Conservation (phyloP, 345 rosid genomes). For the Eucalyptus shirleyi region DNA sequence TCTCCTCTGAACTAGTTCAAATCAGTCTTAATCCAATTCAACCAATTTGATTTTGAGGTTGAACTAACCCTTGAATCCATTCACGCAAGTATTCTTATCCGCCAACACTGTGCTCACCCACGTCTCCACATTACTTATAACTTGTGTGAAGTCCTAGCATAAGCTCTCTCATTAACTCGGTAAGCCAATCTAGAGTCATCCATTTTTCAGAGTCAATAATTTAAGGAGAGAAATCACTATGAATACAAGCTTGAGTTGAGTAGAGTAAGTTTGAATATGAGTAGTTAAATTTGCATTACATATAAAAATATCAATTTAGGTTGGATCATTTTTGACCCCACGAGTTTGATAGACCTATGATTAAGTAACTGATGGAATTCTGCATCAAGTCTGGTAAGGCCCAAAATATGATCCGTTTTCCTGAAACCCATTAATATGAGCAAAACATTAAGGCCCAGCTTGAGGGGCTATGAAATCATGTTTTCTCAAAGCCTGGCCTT, state of each 20-base stretch:
- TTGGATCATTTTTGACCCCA: too few species aligned
- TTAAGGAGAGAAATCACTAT: not conserved
- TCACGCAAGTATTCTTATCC: not conserved
- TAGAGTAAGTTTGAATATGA: fast-evolving
- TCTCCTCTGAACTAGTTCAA: too few species aligned
- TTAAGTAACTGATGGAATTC: too few species aligned
- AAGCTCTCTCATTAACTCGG: not conserved
- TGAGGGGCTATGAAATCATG: too few species aligned
- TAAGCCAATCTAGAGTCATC: not conserved
- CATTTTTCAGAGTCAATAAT: fast-evolving
- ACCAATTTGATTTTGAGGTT: too few species aligned
- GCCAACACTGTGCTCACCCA: fast-evolving
- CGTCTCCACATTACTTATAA: not conserved
- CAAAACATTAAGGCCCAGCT: too few species aligned
- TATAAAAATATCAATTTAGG: not conserved
- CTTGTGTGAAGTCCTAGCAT: not conserved
- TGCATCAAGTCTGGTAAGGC: too few species aligned
- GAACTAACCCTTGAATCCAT: not conserved
- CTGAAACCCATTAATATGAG: too few species aligned
- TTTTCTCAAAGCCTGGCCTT: too few species aligned
- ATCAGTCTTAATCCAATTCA: not conserved
- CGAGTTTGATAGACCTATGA: too few species aligned
- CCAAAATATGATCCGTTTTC: too few species aligned
- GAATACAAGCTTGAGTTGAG: not conserved
- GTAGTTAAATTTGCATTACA: not conserved